Base-by-base conservation (phyloP, 2,329 filamentous ascomycete genomes). In the Sclerotinia sclerotiorum region DNA sequence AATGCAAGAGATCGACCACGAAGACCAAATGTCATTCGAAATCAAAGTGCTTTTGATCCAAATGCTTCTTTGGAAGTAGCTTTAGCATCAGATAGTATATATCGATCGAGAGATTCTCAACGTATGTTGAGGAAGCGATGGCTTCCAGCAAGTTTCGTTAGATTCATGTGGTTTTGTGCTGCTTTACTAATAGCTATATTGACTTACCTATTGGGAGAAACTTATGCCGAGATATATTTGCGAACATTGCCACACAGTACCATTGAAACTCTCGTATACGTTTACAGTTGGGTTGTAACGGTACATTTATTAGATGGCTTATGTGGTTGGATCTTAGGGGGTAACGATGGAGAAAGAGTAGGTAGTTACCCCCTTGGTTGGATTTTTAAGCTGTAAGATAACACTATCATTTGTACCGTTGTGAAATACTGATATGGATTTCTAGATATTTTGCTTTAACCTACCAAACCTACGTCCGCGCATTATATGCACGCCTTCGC, bases 401-500 rank as follows among this genome's bases (percentile, higher is more conserved):
- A 17, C 3, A 8, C 24, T 61, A 24, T 52, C 27, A 11, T 58
- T 15, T 48, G 32, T 52, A 39, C 5, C 7, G 51, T 35, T 48
- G 0, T 6, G 15, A 56, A 13, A 27, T n/a, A 35, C 68, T 71
- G 42, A 72, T 57, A 57, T 4, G 29, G 56, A 73, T 10, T 0
- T 24, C 2, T 52, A 68, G 75, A 29, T 89, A 89, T 77, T 90
- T 89, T 76, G 87, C 87, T 81, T 79, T 90, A 64, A 90, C 88
- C 7, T 90, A 90, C 77, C 88, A 90, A 78, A 90, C 88, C 5
- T 90, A 90, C 78, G 88, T 90, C 17, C 87, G 88, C 65, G 87
- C 88, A 15, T 78, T 90, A 69, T 90, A 90, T 76, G 88, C 88
- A 19, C 87, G 88, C 24, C 84, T 90, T 19, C 87, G 88, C 70